Conservation (phyloP, 305 asterid genomes). For the Ruellia speciosa region DNA sequence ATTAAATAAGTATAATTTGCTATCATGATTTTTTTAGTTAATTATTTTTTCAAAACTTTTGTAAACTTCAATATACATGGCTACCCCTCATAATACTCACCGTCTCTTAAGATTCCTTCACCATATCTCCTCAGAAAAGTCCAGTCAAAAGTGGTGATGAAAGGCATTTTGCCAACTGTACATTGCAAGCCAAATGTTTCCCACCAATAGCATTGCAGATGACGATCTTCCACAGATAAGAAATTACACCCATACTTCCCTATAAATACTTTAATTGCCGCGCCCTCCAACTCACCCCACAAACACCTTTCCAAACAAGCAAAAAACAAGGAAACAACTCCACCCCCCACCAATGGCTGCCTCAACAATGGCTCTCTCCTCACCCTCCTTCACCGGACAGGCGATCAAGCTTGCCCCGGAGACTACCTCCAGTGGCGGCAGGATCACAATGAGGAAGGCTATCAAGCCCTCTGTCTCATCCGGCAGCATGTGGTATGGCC, state of each 20-base stretch:
- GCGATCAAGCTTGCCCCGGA: constrained; percentile 35
- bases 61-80: no score
- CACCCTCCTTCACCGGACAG: constrained; percentile 46
- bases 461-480: constrained; percentile 29
- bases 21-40: no score
- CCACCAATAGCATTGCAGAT: constrained; percentile 20
- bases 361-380: constrained; percentile 43
- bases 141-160: no score
- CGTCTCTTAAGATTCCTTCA: no score
- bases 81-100: no score
- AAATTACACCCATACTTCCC: neutral
- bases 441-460: constrained; percentile 36
- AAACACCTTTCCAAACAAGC: constrained; percentile 3
- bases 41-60: no score
- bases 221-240: constrained; percentile 21
- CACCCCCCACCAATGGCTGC: constrained; percentile 29
- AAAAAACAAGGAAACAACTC: neutral
- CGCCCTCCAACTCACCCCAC: constrained; percentile 11
- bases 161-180: no score
- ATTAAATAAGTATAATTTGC: no score
- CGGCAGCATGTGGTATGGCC: constrained; percentile 55
- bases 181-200: no score
- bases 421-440: constrained; percentile 20
- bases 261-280: no score
- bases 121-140: no score